Evolutionary conservation across 2,329 filamentous ascomycete genomes (phyloP).

Genomic region (Bipolaris bicolor): DNA sequence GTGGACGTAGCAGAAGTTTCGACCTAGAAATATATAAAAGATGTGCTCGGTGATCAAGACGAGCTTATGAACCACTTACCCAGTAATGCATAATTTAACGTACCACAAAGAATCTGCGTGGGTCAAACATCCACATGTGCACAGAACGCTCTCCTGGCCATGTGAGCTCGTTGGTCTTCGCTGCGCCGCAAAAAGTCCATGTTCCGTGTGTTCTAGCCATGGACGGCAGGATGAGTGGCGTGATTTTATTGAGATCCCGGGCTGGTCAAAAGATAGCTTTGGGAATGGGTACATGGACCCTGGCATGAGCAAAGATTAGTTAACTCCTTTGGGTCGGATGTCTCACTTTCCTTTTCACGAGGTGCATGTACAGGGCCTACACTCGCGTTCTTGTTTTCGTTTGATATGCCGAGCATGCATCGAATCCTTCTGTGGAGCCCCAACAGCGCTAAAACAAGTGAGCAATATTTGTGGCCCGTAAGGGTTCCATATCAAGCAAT

Average conservation of each 20-base stretch:
- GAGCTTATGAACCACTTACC: slow-evolving; percentile 8
- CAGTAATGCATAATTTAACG: slow-evolving; percentile 9
- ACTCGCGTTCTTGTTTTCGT: background rate
- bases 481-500: background rate
- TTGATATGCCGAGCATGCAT: background rate
- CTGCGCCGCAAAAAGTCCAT: slow-evolving; percentile 6
- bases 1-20: slow-evolving; percentile 40
- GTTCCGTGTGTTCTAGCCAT: background rate
- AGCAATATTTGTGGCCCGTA: background rate
- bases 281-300: background rate
- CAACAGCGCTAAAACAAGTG: background rate
- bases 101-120: background rate
- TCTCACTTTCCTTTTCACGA: background rate
- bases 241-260: background rate
- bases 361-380: background rate
- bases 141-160: slow-evolving; percentile 10
- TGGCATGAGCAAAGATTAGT: too few relatives aligned
- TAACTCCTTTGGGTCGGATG: background rate
- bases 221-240: slow-evolving; percentile 7
- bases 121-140: slow-evolving; percentile 10
- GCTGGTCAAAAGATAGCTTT: background rate
- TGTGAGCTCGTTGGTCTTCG: slow-evolving; percentile 7
- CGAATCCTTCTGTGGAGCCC: slow-evolving; percentile 1
- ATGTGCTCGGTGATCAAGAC: slow-evolving; percentile 6
- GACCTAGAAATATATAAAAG: background rate